phyloP scores from a whole-genome alignment of 2,329 filamentous ascomycete species.

The Biscogniauxia mediterranea region DNA sequence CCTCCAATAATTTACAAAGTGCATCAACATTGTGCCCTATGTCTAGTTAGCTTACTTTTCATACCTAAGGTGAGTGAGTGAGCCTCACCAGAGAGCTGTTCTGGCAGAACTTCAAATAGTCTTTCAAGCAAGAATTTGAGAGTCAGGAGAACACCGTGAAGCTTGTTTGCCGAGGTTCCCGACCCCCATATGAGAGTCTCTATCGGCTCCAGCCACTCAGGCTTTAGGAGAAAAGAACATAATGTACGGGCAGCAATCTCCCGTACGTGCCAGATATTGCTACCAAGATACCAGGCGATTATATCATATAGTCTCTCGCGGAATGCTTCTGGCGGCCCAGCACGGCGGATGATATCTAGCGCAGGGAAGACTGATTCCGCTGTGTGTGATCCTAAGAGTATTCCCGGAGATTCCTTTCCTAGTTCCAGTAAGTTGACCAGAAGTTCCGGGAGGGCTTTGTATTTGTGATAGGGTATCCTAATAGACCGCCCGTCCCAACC shows the following conservation, averaged over 20 bases:
- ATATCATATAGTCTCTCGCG: conserved; percentile 54
- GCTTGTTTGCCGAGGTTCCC: conserved; percentile 44
- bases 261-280: conserved; percentile 74
- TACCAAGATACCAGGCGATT: conserved; percentile 63
- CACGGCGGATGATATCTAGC: conserved; percentile 75
- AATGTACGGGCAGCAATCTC: conserved; percentile 77
- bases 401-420: conserved; percentile 40
- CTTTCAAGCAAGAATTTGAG: conserved; percentile 57
- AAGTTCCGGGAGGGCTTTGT: conserved; percentile 62
- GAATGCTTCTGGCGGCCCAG: conserved; percentile 60
- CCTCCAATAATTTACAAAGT: conserved; percentile 21
- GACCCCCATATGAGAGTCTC: conserved; percentile 36
- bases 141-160: conserved; percentile 59
- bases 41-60: conserved; percentile 7
- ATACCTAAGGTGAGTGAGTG: background rate
- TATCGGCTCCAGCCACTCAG: conserved; percentile 47
- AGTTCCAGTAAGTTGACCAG: conserved; percentile 61
- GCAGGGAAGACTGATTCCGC: conserved; percentile 78
- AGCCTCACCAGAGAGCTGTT: conserved; percentile 42
- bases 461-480: conserved; percentile 68
- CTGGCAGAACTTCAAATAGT: conserved; percentile 45
- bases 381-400: conserved; percentile 37
- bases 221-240: conserved; percentile 58
- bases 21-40: conserved; percentile 21
- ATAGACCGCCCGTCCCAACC: conserved; percentile 64